Evolutionary conservation across 768 basidiomycete genomes (phyloP), one percentile per base, ranked within the genome.

Genomic region (Panus rudis): DNA sequence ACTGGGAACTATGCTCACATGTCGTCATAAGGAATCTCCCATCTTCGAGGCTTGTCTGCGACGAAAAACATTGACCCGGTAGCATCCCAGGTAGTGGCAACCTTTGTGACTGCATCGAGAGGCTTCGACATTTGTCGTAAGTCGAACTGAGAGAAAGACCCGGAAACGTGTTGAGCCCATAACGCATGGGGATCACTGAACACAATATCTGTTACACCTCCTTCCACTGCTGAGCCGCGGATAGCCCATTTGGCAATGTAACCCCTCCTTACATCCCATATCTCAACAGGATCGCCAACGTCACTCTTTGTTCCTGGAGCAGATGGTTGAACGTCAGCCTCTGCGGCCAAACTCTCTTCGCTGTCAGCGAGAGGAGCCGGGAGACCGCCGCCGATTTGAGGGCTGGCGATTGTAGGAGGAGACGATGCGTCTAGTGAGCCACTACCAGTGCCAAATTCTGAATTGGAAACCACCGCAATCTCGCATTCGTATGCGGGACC

Each of bases 201-300:
- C 19, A 67, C 70, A 21, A 84, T 64, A 89, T 89, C 89, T 11
- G 81, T 81, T 3, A 84, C 78, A 19, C 81, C 80, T 4, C 87
- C 84, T 46, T 91, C 88, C 1, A 65, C 67, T 4, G 74, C 68
- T 11, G 76, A 78, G 12, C 79, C 77, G 17, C 69, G 72, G 10
- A 90, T 73, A 2, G 75, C 72, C 84, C 89, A 92, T 62, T 92
- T 92, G 4, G 84, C 81, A 38, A 91, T 71, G 75, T 83, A 87
- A 0, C 77, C 75, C 37, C 90, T 68, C 42, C 89, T 70, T 2
- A 86, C 84, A 58, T 92, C 89, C 90, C 90, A 92, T 19, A 92
- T 81, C 53, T 91, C 88, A 23, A 89, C 70, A 0, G 78, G 65
- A 53, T 88, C 82, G 3, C 79, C 75, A 3, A 52, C 60, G 3